Evolutionary conservation across 2,329 filamentous ascomycete species (phyloP), one percentile per base, ranked within the genome.

Genomic region (Parastagonospora nodorum): DNA sequence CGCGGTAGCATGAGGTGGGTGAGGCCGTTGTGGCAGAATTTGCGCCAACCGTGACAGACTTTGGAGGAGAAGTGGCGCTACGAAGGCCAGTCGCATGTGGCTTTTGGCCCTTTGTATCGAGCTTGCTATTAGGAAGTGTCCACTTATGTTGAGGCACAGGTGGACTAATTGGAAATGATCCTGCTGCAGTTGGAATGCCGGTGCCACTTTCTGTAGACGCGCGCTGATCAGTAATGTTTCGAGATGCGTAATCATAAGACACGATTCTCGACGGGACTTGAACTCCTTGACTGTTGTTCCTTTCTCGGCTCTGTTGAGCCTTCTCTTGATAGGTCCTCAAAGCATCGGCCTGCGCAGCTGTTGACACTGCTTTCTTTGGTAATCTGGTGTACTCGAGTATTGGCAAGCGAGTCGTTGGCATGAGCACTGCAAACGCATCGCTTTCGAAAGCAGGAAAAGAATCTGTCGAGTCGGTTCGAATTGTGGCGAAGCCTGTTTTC

Each of bases 381-480:
- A 58, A 58, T 2, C 53, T 45, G 4, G 63, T 51, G 4, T 41
- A 35, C 2, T 70, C 64, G 1, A 71, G 37, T 15, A 71, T 62
- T 2, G 64, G 68, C 35, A 67, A 54, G 2, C 69, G 59, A 4
- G 69, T 72, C 1, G 67, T 69, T 2, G 68, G 69, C 67, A 69
- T 71, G 9, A 68, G 57, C 5, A 72, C 53, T 9, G 68, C 68
- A 35, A 70, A 72, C 0, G 66, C 64, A 46, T 72, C 69, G 44
- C 66, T 70, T 43, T 72, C 66, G 42, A 72, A 72, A 2, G 61
- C 59, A 5, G 61, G 60, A 3, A 66, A 62, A 1, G 55, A 53
- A 15, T 60, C 58, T 1, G 61, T 63, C 0, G 62, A 57, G 29
- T 72, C 63, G 2, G 69, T 71, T 19, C 50, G 46, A 15, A 72